Conservation (phyloP, 2,329 filamentous ascomycete species). For the Exophiala spinifera region DNA sequence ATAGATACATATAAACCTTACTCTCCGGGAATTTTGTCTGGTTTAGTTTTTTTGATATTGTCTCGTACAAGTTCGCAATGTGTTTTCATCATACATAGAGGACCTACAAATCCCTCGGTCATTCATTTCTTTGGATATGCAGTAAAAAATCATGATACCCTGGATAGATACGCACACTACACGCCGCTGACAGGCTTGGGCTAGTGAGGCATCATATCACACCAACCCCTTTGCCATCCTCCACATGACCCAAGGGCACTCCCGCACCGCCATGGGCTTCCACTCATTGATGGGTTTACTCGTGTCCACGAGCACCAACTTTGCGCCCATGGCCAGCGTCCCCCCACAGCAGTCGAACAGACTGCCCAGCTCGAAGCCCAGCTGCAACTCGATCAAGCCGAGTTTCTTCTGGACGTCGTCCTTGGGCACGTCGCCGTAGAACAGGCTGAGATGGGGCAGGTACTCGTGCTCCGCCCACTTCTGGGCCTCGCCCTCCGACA, state of each 20-base stretch:
- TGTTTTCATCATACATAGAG: too few species aligned
- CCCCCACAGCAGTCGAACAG: conserved; percentile 25
- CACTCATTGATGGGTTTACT: conserved; percentile 13
- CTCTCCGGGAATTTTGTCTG: too few species aligned
- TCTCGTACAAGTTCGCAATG: too few species aligned
- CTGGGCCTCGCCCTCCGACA: conserved; percentile 9
- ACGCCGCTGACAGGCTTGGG: too few species aligned
- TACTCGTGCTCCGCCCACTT: conserved; percentile 21
- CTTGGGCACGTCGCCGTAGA: conserved; percentile 21
- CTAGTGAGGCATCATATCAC: too few species aligned
- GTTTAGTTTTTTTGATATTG: too few species aligned
- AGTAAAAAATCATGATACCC: too few species aligned
- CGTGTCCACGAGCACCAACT: conserved; percentile 23
- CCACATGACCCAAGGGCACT: conserved; percentile 19
- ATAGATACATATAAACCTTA: too few species aligned
- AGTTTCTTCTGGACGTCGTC: conserved; percentile 21
- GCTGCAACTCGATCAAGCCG: conserved; percentile 19
- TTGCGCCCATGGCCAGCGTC: conserved; percentile 16
- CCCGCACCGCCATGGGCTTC: conserved; percentile 14
- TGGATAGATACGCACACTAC: too few species aligned
- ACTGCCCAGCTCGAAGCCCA: conserved; percentile 21
- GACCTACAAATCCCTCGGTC: too few species aligned
- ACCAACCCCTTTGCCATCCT: conserved; percentile 17
- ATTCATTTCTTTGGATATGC: too few species aligned
- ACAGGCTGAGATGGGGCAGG: conserved; percentile 20